A percentile compares a stretch with the other conserved stretches of the same genome.
These are phyloP conservation scores for Fusarium redolens DNA, from an alignment of 2,329 filamentous ascomycete genomes.

Conservation along the genomic window DNA sequence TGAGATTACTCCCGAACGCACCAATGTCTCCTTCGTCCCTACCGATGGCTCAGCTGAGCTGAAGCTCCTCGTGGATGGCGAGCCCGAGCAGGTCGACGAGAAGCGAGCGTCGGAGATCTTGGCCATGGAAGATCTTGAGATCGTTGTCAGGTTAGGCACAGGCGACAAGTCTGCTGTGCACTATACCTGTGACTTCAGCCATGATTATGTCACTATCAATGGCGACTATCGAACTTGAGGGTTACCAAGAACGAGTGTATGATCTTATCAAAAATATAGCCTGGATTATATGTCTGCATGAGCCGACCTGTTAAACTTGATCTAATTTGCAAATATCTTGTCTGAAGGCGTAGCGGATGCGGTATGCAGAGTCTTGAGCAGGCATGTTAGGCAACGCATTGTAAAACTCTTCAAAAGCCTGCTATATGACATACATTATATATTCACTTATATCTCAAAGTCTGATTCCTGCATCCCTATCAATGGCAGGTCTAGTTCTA, in stretches of 20 bases:
- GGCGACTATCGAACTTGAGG: conserved; percentile 73
- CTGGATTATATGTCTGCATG: not conserved
- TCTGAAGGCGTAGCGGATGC: not conserved
- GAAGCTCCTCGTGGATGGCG: conserved; percentile 80
- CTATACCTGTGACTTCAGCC: conserved; percentile 89
- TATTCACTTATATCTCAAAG: not conserved
- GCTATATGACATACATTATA: not conserved
- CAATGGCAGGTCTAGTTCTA: conserved; percentile 23
- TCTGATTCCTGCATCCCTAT: not conserved
- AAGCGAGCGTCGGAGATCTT: conserved; percentile 80
- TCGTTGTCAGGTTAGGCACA: conserved; percentile 78
- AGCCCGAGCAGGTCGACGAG: conserved; percentile 84
- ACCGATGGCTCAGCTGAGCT: conserved; percentile 81
- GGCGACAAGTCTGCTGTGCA: conserved; percentile 76
- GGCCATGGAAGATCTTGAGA: conserved; percentile 81
- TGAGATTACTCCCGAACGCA: conserved; percentile 75
- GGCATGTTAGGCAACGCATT: not conserved
- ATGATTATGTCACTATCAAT: conserved; percentile 80
- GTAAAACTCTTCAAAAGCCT: not conserved
- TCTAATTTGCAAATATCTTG: not conserved
- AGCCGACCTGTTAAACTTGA: not conserved
- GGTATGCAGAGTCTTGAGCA: not conserved
- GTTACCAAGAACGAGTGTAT: not conserved
- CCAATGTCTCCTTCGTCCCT: conserved; percentile 82
- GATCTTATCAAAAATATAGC: not conserved